Evolutionary conservation across 257 asterid genomes (phyloP).

Genomic region (Solanum piurae): DNA sequence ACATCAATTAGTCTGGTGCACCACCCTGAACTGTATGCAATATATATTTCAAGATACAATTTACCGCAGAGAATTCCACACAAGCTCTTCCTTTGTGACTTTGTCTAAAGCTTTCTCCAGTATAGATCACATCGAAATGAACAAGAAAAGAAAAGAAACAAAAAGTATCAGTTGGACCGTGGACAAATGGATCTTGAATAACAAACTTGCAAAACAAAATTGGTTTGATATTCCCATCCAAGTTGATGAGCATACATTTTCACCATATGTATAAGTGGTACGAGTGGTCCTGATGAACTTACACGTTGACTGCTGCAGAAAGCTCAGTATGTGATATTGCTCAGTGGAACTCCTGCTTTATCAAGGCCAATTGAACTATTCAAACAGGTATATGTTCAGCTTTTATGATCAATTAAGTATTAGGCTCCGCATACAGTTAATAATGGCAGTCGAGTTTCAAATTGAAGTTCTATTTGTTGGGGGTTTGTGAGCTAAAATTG

Average conservation of each 20-base stretch:
- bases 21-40: neutral
- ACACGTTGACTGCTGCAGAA: constrained; percentile 35
- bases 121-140: neutral
- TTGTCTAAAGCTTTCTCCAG: neutral
- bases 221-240: neutral
- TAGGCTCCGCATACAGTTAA: neutral
- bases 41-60: neutral
- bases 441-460: neutral
- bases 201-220: neutral
- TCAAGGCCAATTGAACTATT: constrained; percentile 88
- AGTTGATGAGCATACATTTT: neutral
- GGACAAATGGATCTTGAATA: neutral
- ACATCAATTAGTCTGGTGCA: neutral
- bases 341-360: constrained; percentile 96
- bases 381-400: constrained; percentile 54
- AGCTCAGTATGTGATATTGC: constrained; percentile 72
- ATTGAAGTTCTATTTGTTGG: neutral
- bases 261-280: neutral
- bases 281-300: neutral
- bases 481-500: neutral
- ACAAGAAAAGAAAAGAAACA: neutral
- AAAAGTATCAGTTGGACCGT: neutral
- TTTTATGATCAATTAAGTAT: constrained; percentile 7
- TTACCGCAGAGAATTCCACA: neutral
- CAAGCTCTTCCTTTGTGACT: neutral